These are phyloP conservation scores for Trametes polyzona DNA, from an alignment of 1,284 basidiomycete species.

Conservation along the genomic window DNA sequence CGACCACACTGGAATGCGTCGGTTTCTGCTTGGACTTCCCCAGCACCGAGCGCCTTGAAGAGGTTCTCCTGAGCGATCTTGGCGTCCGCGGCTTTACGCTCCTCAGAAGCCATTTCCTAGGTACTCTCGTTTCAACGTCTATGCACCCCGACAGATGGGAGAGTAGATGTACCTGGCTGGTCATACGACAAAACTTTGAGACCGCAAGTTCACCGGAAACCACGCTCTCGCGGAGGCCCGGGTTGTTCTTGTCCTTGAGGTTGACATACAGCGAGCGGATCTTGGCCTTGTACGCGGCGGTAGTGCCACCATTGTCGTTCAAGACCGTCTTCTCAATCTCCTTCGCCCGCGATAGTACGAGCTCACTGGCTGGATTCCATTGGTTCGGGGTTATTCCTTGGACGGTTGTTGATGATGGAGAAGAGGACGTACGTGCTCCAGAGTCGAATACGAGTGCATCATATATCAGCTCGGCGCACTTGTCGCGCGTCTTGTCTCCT, in stretches of 20 bases:
- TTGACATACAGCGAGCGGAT: conserved; percentile 92
- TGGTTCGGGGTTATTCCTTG: too few species aligned
- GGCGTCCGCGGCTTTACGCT: conserved; percentile 81
- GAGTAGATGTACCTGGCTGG: conserved; percentile 64
- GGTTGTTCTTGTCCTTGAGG: conserved; percentile 95
- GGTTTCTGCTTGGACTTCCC: conserved; percentile 91
- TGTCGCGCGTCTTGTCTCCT: conserved; percentile 82
- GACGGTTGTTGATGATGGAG: too few species aligned
- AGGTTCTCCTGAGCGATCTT: conserved; percentile 89
- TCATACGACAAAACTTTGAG: conserved; percentile 79
- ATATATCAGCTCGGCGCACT: conserved; percentile 90
- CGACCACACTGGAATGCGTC: conserved; percentile 97
- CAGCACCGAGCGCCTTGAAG: conserved; percentile 91
- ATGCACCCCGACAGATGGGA: background rate
- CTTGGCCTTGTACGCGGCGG: conserved; percentile 72
- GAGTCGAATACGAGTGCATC: conserved; percentile 88
- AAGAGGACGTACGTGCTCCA: conserved; percentile 71
- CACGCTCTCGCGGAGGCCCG: conserved; percentile 82
- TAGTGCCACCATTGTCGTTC: conserved; percentile 48
- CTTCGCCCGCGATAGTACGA: conserved; percentile 60
- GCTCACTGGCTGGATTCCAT: conserved; percentile 55
- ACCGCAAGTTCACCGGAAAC: conserved; percentile 80
- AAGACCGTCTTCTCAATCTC: conserved; percentile 65
- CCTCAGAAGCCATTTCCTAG: conserved; percentile 96
- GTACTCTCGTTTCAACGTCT: background rate